Conservation (phyloP, 495 filamentous ascomycete species). For the Cercophora samala region DNA sequence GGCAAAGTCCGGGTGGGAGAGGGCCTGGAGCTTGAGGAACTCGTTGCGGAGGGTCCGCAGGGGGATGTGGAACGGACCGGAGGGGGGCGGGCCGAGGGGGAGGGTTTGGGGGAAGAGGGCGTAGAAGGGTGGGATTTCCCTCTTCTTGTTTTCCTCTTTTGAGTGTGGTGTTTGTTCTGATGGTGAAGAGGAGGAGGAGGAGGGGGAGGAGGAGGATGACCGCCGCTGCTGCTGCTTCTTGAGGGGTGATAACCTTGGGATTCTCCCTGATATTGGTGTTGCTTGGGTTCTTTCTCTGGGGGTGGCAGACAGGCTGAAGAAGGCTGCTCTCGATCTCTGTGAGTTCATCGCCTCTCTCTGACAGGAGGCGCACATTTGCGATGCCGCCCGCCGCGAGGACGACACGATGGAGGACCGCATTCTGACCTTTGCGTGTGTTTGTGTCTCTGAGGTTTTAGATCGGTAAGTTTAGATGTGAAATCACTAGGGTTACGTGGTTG, state of each 20-base stretch:
- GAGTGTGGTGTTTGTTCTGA: slow-evolving; percentile 1
- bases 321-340: slow-evolving; percentile 10
- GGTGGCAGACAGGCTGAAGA: neutral
- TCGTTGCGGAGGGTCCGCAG: slow-evolving; percentile 66
- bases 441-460: neutral
- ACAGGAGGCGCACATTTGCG: slow-evolving; percentile 26
- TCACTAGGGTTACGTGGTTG: neutral
- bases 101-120: slow-evolving; percentile 82
- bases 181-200: slow-evolving; percentile 2
- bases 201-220: slow-evolving; percentile 11
- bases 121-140: slow-evolving; percentile 56
- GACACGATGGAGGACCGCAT: slow-evolving; percentile 27
- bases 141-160: slow-evolving; percentile 3
- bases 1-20: slow-evolving; percentile 81
- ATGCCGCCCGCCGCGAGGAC: slow-evolving; percentile 20
- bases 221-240: neutral
- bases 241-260: neutral
- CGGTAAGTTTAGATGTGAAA: neutral
- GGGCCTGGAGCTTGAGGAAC: slow-evolving; percentile 77
- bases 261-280: neutral
- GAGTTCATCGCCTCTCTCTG: slow-evolving; percentile 19
- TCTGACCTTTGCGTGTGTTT: neutral
- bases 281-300: neutral
- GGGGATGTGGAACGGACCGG: slow-evolving; percentile 71
- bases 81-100: slow-evolving; percentile 74